Evolutionary conservation across 345 rosid species (phyloP).

Genomic region (Fremontodendron californicum): DNA sequence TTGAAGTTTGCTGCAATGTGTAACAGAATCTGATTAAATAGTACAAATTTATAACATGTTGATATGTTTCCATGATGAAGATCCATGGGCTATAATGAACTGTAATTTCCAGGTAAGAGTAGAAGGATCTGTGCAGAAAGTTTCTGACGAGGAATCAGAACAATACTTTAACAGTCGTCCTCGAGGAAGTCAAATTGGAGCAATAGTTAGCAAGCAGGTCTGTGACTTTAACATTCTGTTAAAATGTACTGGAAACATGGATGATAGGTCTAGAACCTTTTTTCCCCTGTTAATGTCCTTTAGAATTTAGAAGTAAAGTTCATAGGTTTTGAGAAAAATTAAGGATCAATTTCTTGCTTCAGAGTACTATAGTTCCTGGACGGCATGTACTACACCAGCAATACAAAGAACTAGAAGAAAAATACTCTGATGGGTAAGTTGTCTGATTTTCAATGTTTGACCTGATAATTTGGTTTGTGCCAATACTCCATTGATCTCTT

Average conservation of each 20-base stretch:
- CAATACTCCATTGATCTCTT: not conserved
- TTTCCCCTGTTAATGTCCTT: not conserved
- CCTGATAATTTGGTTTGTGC: not conserved
- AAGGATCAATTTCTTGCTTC: constrained; percentile 21
- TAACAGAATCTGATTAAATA: not conserved
- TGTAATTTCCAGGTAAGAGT: constrained; percentile 63
- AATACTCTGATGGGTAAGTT: constrained; percentile 66
- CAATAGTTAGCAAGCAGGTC: constrained; percentile 88
- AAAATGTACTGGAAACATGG: not conserved
- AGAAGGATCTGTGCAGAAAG: constrained; percentile 78
- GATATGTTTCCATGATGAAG: not conserved
- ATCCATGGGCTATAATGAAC: not conserved
- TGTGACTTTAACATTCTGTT: not conserved
- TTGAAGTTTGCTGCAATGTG: not conserved
- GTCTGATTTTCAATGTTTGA: not conserved
- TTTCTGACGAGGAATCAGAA: constrained; percentile 70
- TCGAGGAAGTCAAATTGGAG: constrained; percentile 93
- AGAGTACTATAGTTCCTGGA: constrained; percentile 59
- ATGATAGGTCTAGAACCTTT: constrained; percentile 5
- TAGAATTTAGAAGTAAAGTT: not conserved
- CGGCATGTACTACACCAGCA: constrained; percentile 61
- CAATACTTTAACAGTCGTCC: constrained; percentile 86
- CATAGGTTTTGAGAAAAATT: constrained; percentile 3
- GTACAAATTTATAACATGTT: not conserved
- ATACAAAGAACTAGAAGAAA: constrained; percentile 58